Evolutionary conservation across 768 basidiomycete genomes (phyloP).

Genomic region (Auricularia auricula-judae): DNA sequence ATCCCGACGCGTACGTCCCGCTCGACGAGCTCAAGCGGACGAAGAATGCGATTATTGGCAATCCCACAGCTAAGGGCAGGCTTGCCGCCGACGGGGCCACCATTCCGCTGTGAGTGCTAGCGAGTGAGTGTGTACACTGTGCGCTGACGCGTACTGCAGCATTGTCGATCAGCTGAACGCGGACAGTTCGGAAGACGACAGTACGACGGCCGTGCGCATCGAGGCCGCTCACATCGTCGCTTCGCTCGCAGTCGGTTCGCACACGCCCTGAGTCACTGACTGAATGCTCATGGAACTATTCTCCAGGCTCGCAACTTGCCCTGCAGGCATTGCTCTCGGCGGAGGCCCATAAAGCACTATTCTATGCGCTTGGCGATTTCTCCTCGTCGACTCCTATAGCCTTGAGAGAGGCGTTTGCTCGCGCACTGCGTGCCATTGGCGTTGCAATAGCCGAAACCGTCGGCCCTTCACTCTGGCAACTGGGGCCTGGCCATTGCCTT

Average conservation of each 20-base stretch:
- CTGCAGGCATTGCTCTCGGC: slow-evolving; percentile 44
- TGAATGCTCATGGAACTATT: neutral
- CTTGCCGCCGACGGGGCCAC: slow-evolving; percentile 47
- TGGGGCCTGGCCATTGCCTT: slow-evolving; percentile 33
- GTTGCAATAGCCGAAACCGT: slow-evolving; percentile 53
- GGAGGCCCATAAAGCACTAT: slow-evolving; percentile 47
- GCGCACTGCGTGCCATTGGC: slow-evolving; percentile 51
- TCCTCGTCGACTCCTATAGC: slow-evolving; percentile 24
- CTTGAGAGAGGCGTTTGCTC: slow-evolving; percentile 47
- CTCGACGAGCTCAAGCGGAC: slow-evolving; percentile 40
- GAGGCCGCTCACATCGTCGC: slow-evolving; percentile 70
- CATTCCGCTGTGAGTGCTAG: slow-evolving; percentile 37
- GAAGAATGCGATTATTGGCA: slow-evolving; percentile 73
- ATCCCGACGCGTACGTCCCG: neutral
- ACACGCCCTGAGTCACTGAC: neutral
- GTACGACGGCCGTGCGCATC: slow-evolving; percentile 30
- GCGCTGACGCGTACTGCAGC: slow-evolving; percentile 22
- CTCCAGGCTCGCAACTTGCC: slow-evolving; percentile 50
- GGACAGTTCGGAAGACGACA: slow-evolving; percentile 32
- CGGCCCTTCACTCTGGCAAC: slow-evolving; percentile 60
- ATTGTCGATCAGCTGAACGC: slow-evolving; percentile 50
- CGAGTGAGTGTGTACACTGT: neutral
- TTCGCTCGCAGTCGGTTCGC: slow-evolving; percentile 56
- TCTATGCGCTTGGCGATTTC: slow-evolving; percentile 49
- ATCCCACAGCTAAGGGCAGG: slow-evolving; percentile 56